These are phyloP conservation scores for Phalaenopsis hybrid DNA, from an alignment of 116 monocot species.

Conservation along the genomic window DNA sequence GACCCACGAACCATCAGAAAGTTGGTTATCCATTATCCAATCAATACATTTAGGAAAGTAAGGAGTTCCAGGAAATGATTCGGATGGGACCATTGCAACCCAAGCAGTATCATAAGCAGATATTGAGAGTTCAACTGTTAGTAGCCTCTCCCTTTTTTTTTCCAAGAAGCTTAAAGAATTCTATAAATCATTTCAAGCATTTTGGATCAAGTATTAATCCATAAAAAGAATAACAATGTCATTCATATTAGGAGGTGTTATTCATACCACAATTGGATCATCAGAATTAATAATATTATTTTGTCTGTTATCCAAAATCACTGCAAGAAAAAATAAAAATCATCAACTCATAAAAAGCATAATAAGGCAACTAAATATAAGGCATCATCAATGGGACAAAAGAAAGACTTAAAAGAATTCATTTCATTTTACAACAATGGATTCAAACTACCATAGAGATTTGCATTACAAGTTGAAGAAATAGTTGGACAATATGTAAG, in stretches of 20 bases:
- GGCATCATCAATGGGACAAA: background rate
- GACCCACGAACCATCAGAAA: constrained; percentile 75
- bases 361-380: background rate
- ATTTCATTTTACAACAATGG: background rate
- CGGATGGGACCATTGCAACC: constrained; percentile 46
- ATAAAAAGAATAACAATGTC: background rate
- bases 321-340: background rate
- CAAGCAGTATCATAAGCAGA: constrained; percentile 36
- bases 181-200: constrained; percentile 15
- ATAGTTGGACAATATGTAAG: background rate
- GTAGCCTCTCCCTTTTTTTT: constrained; percentile 40
- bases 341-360: background rate
- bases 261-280: background rate
- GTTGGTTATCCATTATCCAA: constrained; percentile 79
- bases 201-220: background rate
- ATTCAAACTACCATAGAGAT: too few species aligned
- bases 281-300: background rate
- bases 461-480: background rate
- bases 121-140: constrained; percentile 28
- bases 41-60: constrained; percentile 71
- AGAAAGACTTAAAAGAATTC: background rate
- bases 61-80: constrained; percentile 32
- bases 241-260: background rate
- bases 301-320: background rate
- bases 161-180: constrained; percentile 14